These are phyloP conservation scores for Saururus chinensis DNA, from an alignment of 164 flowering plant species.

Conservation along the genomic window DNA sequence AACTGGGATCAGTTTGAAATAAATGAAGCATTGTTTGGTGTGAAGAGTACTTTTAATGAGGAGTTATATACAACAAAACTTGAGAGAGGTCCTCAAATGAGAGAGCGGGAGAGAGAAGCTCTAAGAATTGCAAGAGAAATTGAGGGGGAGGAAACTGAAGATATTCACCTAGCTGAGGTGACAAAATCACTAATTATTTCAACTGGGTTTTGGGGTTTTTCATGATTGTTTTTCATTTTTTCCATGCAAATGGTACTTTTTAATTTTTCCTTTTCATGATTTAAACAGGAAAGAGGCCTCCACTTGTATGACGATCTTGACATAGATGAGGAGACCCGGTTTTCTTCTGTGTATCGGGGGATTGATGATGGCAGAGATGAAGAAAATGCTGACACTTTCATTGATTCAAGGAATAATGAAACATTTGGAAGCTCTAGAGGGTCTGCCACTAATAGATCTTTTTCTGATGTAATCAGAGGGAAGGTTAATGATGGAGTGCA, in stretches of 20 bases:
- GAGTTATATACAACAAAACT: constrained; percentile 97
- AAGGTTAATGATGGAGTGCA: constrained; percentile 36
- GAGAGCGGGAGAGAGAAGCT: constrained; percentile 79
- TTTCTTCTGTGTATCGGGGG: constrained; percentile 62
- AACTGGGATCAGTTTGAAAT: constrained; percentile 93
- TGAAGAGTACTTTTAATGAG: constrained; percentile 91
- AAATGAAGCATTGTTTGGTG: constrained; percentile 86
- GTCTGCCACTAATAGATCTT: constrained; percentile 25
- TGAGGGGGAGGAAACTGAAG: constrained; percentile 87
- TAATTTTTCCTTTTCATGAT: not conserved
- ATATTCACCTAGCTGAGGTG: constrained; percentile 96
- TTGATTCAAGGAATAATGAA: constrained; percentile 48
- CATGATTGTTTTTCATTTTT: too few relatives aligned
- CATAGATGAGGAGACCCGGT: constrained; percentile 84
- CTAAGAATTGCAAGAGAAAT: constrained; percentile 86
- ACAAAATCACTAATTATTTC: not conserved
- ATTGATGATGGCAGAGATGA: constrained; percentile 64
- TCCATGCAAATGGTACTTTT: too few relatives aligned
- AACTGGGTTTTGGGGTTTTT: not conserved
- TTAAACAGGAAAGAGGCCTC: constrained; percentile 73
- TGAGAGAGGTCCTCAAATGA: constrained; percentile 80
- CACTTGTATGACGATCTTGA: constrained; percentile 44
- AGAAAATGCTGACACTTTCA: constrained; percentile 41
- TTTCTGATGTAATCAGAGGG: constrained; percentile 26
- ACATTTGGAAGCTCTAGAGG: constrained; percentile 57